Conservation (phyloP, 768 basidiomycete species). For the Baorangia bicolor region DNA sequence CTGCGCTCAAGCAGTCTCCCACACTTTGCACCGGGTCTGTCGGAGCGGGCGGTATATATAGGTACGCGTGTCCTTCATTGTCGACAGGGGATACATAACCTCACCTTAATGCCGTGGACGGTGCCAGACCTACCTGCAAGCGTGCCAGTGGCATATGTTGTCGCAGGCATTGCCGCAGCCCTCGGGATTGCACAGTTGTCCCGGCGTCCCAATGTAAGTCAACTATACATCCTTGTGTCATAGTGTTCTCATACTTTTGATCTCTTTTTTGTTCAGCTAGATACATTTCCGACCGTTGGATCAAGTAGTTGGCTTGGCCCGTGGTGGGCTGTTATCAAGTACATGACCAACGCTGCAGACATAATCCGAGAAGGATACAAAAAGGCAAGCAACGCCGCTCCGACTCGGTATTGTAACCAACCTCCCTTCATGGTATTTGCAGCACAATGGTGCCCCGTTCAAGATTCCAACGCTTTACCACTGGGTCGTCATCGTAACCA, state of each 20-base stretch:
- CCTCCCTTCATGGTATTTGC: background rate
- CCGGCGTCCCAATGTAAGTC: background rate
- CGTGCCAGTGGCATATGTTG: background rate
- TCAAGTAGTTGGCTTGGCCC: conserved; percentile 25
- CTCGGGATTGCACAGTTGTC: background rate
- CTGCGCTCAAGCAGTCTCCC: too few relatives aligned
- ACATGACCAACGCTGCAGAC: conserved; percentile 13
- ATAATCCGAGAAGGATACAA: conserved; percentile 32
- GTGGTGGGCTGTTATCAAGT: conserved; percentile 22
- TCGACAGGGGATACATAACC: background rate
- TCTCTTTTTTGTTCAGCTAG: conserved; percentile 13
- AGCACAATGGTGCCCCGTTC: conserved; percentile 31
- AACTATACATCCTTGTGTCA: background rate
- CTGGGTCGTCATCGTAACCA: conserved; percentile 41
- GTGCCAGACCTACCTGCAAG: background rate
- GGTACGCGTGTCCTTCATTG: background rate
- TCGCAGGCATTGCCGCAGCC: background rate
- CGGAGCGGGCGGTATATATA: background rate
- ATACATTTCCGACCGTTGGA: conserved; percentile 30
- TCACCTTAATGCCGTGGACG: background rate
- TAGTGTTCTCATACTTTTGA: background rate
- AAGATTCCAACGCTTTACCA: conserved; percentile 27
- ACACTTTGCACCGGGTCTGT: background rate
- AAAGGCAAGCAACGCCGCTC: conserved; percentile 18
- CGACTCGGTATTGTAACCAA: too few relatives aligned